These are phyloP conservation scores for Aspergillus sp. DNA, from an alignment of 2,329 filamentous ascomycete species.

Conservation along the genomic window DNA sequence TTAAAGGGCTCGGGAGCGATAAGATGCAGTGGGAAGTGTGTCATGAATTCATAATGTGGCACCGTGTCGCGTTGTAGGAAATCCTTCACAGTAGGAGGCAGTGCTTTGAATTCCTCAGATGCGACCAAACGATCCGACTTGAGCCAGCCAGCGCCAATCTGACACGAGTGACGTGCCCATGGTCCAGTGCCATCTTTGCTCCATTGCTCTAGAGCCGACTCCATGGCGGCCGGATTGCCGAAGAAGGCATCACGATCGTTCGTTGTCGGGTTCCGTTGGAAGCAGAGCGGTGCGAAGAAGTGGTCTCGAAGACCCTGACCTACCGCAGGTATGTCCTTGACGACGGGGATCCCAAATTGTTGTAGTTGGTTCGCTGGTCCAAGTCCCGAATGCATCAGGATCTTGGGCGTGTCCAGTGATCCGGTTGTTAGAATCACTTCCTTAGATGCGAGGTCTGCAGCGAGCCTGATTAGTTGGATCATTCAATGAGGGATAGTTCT, in stretches of 20 bases:
- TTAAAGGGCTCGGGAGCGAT: conserved; percentile 42
- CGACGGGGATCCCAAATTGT: conserved; percentile 44
- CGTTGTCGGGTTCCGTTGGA: conserved; percentile 44
- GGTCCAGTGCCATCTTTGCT: conserved; percentile 44
- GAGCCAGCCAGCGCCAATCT: conserved; percentile 42
- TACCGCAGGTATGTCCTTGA: conserved; percentile 44
- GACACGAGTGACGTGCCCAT: conserved; percentile 34
- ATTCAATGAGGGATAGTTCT: neutral
- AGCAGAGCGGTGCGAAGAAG: conserved; percentile 33
- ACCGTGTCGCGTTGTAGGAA: conserved; percentile 54
- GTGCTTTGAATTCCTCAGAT: conserved; percentile 53
- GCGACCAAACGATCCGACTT: conserved; percentile 45
- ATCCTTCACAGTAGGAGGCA: conserved; percentile 48
- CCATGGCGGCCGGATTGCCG: conserved; percentile 43
- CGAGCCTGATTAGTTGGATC: neutral
- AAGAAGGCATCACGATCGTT: conserved; percentile 53
- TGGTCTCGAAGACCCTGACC: conserved; percentile 53
- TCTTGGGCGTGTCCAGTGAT: conserved; percentile 42
- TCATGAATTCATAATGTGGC: conserved; percentile 60
- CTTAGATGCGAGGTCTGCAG: conserved; percentile 35
- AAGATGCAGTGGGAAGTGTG: conserved; percentile 50
- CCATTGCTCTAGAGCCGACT: conserved; percentile 53
- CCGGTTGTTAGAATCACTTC: conserved; percentile 47
- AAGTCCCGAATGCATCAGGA: conserved; percentile 54
- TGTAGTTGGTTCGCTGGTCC: conserved; percentile 48